Conservation (phyloP, 805 yeast species). For the Danielozyma ontarioensis region DNA sequence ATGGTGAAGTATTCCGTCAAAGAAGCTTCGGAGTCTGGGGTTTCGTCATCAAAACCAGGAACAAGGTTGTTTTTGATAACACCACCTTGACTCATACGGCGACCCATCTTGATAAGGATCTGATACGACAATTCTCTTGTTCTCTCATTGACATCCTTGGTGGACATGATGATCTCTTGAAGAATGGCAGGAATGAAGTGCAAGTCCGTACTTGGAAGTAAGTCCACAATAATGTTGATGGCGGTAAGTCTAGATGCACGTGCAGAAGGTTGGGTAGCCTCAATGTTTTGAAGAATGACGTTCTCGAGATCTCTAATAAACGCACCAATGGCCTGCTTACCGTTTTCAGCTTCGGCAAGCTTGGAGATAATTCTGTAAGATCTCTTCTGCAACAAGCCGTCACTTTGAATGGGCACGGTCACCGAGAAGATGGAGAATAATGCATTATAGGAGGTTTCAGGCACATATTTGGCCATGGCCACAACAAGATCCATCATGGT, state of each 20-base stretch:
- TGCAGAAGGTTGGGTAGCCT: conserved; percentile 62
- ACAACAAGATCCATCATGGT: conserved; percentile 92
- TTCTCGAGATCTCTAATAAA: conserved; percentile 56
- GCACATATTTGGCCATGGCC: conserved; percentile 80
- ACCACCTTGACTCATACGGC: conserved; percentile 68
- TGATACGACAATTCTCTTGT: conserved; percentile 78
- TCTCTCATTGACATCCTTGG: conserved; percentile 91
- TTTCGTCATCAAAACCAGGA: conserved; percentile 58
- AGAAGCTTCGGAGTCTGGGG: conserved; percentile 63
- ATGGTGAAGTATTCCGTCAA: conserved; percentile 84
- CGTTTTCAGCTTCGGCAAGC: conserved; percentile 64
- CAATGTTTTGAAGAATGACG: conserved; percentile 54
- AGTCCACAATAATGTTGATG: conserved; percentile 51
- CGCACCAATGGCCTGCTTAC: conserved; percentile 47
- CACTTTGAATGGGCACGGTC: conserved; percentile 49
- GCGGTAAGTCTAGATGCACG: conserved; percentile 76
- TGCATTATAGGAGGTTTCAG: conserved; percentile 63
- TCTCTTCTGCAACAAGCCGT: conserved; percentile 79
- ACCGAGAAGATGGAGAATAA: conserved; percentile 72
- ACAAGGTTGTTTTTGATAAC: conserved; percentile 57
- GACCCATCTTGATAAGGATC: conserved; percentile 74
- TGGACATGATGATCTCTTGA: conserved; percentile 84
- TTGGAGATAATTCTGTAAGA: conserved; percentile 74
- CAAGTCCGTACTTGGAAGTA: conserved; percentile 60
- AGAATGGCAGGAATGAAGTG: conserved; percentile 75